These are phyloP conservation scores for Draba incana DNA, from an alignment of 345 rosid species.

Conservation along the genomic window DNA sequence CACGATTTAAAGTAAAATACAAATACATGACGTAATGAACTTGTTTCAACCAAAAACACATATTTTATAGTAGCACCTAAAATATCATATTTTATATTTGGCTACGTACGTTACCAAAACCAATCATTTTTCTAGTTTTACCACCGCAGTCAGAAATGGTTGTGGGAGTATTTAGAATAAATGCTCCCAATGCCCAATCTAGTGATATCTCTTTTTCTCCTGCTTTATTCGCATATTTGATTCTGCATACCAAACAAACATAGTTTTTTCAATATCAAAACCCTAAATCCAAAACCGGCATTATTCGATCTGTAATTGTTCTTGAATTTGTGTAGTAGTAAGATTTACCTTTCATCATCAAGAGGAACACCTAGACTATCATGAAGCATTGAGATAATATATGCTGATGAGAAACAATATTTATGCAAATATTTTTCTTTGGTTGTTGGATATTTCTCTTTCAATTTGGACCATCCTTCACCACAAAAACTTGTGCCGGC, in stretches of 20 bases:
- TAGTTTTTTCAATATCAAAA: neutral
- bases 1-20: conserved; percentile 1
- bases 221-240: conserved; percentile 54
- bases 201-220: conserved; percentile 55
- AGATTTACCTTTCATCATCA: conserved; percentile 60
- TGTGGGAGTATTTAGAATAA: conserved; percentile 57
- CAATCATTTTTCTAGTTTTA: conserved; percentile 15
- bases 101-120: conserved; percentile 6
- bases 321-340: neutral
- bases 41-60: neutral
- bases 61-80: neutral
- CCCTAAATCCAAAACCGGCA: neutral
- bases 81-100: neutral
- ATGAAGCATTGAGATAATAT: conserved; percentile 78
- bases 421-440: conserved; percentile 59
- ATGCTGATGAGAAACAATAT: conserved; percentile 91
- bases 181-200: conserved; percentile 87
- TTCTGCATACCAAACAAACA: conserved; percentile 48
- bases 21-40: neutral
- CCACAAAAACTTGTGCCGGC: conserved; percentile 72
- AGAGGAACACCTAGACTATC: conserved; percentile 80
- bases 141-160: neutral
- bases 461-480: conserved; percentile 78
- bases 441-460: conserved; percentile 52
- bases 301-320: neutral